A percentile compares a stretch with the other conserved stretches of the same genome.
These are phyloP conservation scores for Backusella sp. DNA, from an alignment of 192 early-diverging fungal genomes.

Conservation along the genomic window DNA sequence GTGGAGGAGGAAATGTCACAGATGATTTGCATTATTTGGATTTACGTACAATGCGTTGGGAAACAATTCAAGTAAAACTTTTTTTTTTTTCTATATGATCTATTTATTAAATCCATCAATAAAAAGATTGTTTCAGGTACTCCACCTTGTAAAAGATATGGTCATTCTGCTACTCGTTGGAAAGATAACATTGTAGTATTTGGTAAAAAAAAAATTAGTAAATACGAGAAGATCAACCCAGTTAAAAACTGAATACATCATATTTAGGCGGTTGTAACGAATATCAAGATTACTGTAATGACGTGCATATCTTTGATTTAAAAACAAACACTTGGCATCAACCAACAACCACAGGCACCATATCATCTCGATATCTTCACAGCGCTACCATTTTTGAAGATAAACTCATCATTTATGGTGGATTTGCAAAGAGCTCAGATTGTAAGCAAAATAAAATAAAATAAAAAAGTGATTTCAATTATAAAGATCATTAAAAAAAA, in stretches of 20 bases:
- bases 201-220: conserved; percentile 29
- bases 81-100: too few relatives aligned
- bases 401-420: conserved; percentile 61
- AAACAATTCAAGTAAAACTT: conserved; percentile 46
- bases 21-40: conserved; percentile 57
- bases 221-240: too few relatives aligned
- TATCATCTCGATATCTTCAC: conserved; percentile 51
- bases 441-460: conserved; percentile 48
- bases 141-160: conserved; percentile 54
- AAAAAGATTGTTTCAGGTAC: conserved; percentile 31
- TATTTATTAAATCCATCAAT: background rate
- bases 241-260: background rate
- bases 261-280: conserved; percentile 52
- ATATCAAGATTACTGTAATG: conserved; percentile 51
- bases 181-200: conserved; percentile 51
- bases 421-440: conserved; percentile 54
- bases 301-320: conserved; percentile 58
- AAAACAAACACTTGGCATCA: conserved; percentile 49
- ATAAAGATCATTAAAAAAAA: background rate
- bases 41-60: conserved; percentile 48
- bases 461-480: background rate
- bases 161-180: conserved; percentile 59
- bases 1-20: conserved; percentile 55
- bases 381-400: conserved; percentile 58
- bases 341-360: conserved; percentile 49